Percentiles rank a stretch among this genome's conserved stretches.
Evolutionary conservation across 1,284 basidiomycete genomes (phyloP).

Genomic region (Phylloboletellus chloephorus): DNA sequence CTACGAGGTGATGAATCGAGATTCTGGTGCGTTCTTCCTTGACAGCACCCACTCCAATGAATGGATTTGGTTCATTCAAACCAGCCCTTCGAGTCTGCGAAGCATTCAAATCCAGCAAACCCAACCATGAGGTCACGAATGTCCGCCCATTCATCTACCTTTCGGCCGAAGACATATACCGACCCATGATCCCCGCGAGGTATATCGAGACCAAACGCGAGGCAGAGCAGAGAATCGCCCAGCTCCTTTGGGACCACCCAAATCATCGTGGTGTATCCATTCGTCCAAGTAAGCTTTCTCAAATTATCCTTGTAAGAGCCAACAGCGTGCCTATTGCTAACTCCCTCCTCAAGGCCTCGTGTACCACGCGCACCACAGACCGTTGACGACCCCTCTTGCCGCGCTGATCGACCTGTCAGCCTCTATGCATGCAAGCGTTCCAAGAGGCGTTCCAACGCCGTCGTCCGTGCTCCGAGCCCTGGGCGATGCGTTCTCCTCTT

Average conservation of each 20-base stretch:
- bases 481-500: slow-evolving; percentile 34
- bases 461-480: slow-evolving; percentile 51
- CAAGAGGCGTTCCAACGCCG: slow-evolving; percentile 58
- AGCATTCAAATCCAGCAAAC: slow-evolving; percentile 53
- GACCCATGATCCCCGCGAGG: slow-evolving; percentile 76
- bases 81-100: slow-evolving; percentile 71
- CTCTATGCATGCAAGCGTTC: slow-evolving; percentile 52
- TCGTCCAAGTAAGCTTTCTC: slow-evolving; percentile 68
- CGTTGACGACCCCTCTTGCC: slow-evolving; percentile 82
- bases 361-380: slow-evolving; percentile 91
- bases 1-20: slow-evolving; percentile 85
- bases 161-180: slow-evolving; percentile 90
- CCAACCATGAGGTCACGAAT: slow-evolving; percentile 30
- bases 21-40: slow-evolving; percentile 64
- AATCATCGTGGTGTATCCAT: slow-evolving; percentile 69
- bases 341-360: slow-evolving; percentile 64
- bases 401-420: slow-evolving; percentile 80
- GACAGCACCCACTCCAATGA: slow-evolving; percentile 9
- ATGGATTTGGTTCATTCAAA: slow-evolving; percentile 12
- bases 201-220: slow-evolving; percentile 91
- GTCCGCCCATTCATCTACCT: slow-evolving; percentile 83
- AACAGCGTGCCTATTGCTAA: slow-evolving; percentile 12
- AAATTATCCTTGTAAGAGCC: slow-evolving; percentile 10
- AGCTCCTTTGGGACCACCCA: slow-evolving; percentile 39
- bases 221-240: slow-evolving; percentile 69